phyloP scores from a whole-genome alignment of 257 asterid genomes.

The Capsicum baccatum region DNA sequence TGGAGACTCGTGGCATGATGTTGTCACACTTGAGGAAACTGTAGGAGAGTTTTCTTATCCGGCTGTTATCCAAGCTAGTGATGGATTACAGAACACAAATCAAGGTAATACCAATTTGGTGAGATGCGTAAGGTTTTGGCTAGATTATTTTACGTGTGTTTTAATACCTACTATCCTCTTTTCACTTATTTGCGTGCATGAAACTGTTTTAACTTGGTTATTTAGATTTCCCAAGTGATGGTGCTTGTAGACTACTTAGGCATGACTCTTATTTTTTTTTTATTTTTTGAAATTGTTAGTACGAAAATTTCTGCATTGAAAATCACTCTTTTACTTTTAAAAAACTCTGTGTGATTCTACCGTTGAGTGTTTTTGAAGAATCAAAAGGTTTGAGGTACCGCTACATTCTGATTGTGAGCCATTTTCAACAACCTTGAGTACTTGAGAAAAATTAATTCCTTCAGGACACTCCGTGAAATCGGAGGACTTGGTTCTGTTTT shows the following conservation, averaged over 20 bases:
- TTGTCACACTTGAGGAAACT: constrained; percentile 69
- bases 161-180: background rate
- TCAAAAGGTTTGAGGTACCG: no score
- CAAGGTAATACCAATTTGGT: constrained; percentile 57
- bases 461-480: no score
- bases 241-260: background rate
- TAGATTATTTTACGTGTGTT: background rate
- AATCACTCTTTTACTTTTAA: no score
- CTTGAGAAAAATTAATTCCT: no score
- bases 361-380: no score
- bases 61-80: constrained; percentile 83
- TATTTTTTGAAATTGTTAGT: background rate
- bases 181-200: background rate
- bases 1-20: constrained; percentile 88
- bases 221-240: background rate
- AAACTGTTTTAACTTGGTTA: background rate
- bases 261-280: background rate
- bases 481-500: no score
- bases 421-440: no score
- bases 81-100: constrained; percentile 77
- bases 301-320: no score
- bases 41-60: constrained; percentile 90
- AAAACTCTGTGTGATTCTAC: no score
- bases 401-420: no score
- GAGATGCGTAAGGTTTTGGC: background rate